Evolutionary conservation across 73 alveolate species (phyloP), one percentile per base, ranked within the genome.

Genomic region (Uronychia setigera): DNA sequence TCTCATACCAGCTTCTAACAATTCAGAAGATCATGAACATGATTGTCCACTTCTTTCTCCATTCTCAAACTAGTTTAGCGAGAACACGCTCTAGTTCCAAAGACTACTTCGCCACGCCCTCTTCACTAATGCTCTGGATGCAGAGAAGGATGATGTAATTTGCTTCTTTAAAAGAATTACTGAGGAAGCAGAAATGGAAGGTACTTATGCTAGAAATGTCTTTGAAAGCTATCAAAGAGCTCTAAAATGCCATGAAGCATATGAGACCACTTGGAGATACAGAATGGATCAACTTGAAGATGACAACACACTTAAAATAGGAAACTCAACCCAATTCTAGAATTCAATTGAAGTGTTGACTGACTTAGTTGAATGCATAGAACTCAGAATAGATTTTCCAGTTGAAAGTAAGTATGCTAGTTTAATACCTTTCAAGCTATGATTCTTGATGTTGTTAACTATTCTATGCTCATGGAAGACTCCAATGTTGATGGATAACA

Each of bases 301-400:
- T 28, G 33, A 76, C 59, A 80, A 81, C 14, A 83, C 74, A 1
- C 31, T 83, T n/a, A 74, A 34, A 27, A 78, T 85, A 0, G 82
- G 77, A 58, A 85, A 59, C 1, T 0, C 57, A 14, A 58, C 29
- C 35, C 29, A 85, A 32, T 85, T 34, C 58, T 58, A 76, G 58
- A 26, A 78, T 32, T 27, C 87, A 5, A 0, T 86, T 1, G 33
- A 78, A 29, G 35, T 76, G 11, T 33, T 86, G 34, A 74, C 60
- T 27, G 81, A 26, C 28, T 35, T 86, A 31, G 31, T 58, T 0
- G 83, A 79, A 19, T 86, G 92, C 81, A 78, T 86, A 29, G 87
- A 86, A 59, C 14, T 86, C 79, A 86, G 57, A 59, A 27, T 86
- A 32, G 92, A 86, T 57, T 86, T 86, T 59, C 92, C 92, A 9